phyloP scores from a whole-genome alignment of 108 stramenopile genomes.

The Aurantiochytrium sp. region DNA sequence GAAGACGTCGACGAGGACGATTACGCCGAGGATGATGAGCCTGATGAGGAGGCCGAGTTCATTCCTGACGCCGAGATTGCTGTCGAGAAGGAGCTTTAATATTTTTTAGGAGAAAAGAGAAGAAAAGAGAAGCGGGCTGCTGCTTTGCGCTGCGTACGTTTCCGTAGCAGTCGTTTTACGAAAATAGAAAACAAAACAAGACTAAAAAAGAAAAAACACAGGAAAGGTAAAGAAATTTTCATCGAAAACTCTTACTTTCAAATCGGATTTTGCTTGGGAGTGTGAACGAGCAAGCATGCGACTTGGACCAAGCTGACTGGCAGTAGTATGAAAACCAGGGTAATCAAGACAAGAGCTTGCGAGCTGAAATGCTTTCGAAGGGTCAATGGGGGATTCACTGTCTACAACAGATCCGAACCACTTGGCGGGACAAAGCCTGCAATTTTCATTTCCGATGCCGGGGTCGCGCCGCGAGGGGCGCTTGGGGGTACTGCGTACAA shows the following conservation, averaged over 20 bases:
- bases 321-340: too few species aligned
- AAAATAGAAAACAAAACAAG: too few species aligned
- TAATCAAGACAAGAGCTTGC: too few species aligned
- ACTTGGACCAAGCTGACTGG: too few species aligned
- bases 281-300: too few species aligned
- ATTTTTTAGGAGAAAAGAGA: neutral
- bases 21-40: slow-evolving; percentile 36
- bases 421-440: neutral
- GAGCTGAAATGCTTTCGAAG: too few species aligned
- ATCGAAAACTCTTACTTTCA: too few species aligned
- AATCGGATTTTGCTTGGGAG: too few species aligned
- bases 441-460: neutral
- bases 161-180: neutral
- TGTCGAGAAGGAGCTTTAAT: neutral
- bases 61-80: neutral
- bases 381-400: too few species aligned
- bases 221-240: too few species aligned
- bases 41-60: neutral
- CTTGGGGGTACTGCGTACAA: neutral
- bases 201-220: too few species aligned
- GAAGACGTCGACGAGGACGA: slow-evolving; percentile 8
- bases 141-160: neutral
- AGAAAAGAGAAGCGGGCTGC: neutral
- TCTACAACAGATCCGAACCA: too few species aligned
- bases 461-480: neutral